A percentile compares a stretch with the other conserved stretches of the same genome.
Conservation (phyloP, 305 asterid species). For the Fraxinus angustifolia region DNA sequence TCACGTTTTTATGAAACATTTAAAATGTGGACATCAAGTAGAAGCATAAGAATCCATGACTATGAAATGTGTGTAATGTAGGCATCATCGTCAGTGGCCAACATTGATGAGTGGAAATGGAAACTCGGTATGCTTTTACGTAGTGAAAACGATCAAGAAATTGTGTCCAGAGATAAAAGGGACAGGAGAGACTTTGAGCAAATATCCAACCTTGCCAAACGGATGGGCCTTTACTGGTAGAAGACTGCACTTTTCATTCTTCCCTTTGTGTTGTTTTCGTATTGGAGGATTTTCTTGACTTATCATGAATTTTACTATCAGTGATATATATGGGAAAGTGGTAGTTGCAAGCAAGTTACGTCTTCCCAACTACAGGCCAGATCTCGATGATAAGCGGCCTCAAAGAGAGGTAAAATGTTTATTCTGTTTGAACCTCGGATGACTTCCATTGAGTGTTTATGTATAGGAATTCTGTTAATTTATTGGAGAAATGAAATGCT, state of each 20-base stretch:
- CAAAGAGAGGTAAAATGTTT: conserved; percentile 72
- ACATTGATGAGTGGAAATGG: conserved; percentile 99
- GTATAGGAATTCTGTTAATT: conserved; percentile 18
- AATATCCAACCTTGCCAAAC: conserved; percentile 82
- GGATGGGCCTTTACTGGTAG: conserved; percentile 91
- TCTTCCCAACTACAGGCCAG: conserved; percentile 93
- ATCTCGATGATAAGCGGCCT: conserved; percentile 95
- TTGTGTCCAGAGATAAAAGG: conserved; percentile 84
- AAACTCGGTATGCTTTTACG: conserved; percentile 77
- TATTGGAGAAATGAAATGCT: conserved; percentile 10
- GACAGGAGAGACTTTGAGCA: conserved; percentile 93
- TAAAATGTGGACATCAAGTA: conserved; percentile 2
- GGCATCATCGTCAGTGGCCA: conserved; percentile 98
- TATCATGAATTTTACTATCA: conserved; percentile 28
- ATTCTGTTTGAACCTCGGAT: conserved; percentile 1
- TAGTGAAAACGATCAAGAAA: conserved; percentile 71
- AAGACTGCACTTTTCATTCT: conserved; percentile 7
- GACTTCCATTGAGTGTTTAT: background rate
- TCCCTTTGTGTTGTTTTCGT: conserved; percentile 12
- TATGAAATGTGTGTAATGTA: conserved; percentile 28
- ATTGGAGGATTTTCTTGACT: conserved; percentile 8
- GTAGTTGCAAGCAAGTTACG: conserved; percentile 89
- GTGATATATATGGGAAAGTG: conserved; percentile 86
- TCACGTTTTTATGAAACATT: background rate
- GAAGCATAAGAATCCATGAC: background rate